A percentile compares a stretch with the other conserved stretches of the same genome.
Evolutionary conservation across 768 basidiomycete genomes (phyloP).

Genomic region (Rhizopogon vulgaris): DNA sequence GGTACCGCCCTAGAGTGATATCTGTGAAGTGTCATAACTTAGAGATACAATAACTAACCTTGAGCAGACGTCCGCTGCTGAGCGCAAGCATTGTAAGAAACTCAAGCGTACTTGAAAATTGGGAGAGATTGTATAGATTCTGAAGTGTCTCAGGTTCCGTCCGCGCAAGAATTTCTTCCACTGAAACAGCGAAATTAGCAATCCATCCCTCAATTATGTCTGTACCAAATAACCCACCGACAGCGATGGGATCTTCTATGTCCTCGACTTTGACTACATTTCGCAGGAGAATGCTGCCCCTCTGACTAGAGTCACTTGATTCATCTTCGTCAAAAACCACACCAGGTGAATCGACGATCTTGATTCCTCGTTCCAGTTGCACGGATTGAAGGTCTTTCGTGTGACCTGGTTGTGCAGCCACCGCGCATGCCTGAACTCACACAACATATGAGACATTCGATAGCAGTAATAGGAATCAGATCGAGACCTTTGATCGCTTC

Average conservation of each 20-base stretch:
- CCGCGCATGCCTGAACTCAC: slow-evolving; percentile 68
- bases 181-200: slow-evolving; percentile 30
- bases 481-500: slow-evolving; percentile 69
- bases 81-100: slow-evolving; percentile 90
- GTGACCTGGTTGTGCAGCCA: slow-evolving; percentile 92
- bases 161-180: slow-evolving; percentile 79
- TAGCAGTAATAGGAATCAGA: not conserved
- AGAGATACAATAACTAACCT: slow-evolving; percentile 37
- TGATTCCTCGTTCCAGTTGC: slow-evolving; percentile 87
- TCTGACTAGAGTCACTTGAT: slow-evolving; percentile 34
- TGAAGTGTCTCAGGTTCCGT: slow-evolving; percentile 67
- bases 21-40: not conserved
- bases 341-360: slow-evolving; percentile 92
- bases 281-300: slow-evolving; percentile 62
- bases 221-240: slow-evolving; percentile 51
- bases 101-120: slow-evolving; percentile 64
- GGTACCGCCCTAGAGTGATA: slow-evolving; percentile 64
- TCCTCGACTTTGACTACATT: slow-evolving; percentile 91
- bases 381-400: slow-evolving; percentile 90
- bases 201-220: not conserved
- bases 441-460: not conserved
- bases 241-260: slow-evolving; percentile 82
- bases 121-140: slow-evolving; percentile 82
- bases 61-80: slow-evolving; percentile 74
- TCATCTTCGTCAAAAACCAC: slow-evolving; percentile 91